Percentiles rank a stretch among this genome's conserved stretches.
phyloP scores from a whole-genome alignment of 2,329 filamentous ascomycete genomes.

The Sphaceloma murrayae region DNA sequence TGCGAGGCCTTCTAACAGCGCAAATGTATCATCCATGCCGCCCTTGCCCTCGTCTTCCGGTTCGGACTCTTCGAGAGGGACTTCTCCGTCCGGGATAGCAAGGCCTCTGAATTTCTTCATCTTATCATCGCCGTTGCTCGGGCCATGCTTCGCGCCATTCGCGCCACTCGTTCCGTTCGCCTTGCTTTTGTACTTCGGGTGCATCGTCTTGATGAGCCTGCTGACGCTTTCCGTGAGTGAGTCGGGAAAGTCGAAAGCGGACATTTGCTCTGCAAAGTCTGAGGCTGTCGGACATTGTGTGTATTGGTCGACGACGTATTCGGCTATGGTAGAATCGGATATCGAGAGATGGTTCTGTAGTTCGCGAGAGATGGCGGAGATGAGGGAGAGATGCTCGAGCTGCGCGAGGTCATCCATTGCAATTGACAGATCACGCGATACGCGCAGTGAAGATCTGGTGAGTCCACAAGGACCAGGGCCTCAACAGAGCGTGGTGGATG shows the following conservation, averaged over 20 bases:
- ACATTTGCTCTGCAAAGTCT: conserved; percentile 68
- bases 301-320: conserved; percentile 91
- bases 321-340: conserved; percentile 86
- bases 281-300: conserved; percentile 58
- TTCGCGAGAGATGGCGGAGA: conserved; percentile 89
- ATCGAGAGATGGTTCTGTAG: conserved; percentile 89
- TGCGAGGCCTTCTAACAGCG: conserved; percentile 77
- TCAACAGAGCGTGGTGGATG: too few relatives aligned
- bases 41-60: conserved; percentile 43
- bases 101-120: conserved; percentile 84
- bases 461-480: background rate
- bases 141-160: conserved; percentile 26
- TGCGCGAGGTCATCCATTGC: conserved; percentile 82
- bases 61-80: conserved; percentile 36
- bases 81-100: conserved; percentile 69
- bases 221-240: conserved; percentile 89
- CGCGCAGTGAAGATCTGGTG: background rate
- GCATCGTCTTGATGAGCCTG: conserved; percentile 76
- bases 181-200: conserved; percentile 72
- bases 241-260: conserved; percentile 69
- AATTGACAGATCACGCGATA: background rate
- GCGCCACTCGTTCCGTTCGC: conserved; percentile 25
- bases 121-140: conserved; percentile 54
- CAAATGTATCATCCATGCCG: conserved; percentile 85
- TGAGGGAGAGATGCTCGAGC: conserved; percentile 85